Conservation (phyloP, 2,329 filamentous ascomycete genomes). For the Clonostachys rosea region DNA sequence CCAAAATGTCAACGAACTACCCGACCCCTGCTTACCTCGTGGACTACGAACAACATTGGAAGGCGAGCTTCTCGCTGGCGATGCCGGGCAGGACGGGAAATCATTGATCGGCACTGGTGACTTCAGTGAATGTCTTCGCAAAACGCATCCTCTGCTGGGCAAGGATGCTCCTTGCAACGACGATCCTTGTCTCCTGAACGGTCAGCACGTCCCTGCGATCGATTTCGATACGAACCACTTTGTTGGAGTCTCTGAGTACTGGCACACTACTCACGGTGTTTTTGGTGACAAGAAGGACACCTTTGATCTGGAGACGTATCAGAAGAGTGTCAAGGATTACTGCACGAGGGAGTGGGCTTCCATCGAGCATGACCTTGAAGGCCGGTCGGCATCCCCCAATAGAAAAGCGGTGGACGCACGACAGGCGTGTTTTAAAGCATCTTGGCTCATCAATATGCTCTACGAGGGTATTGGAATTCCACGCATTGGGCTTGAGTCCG, state of each 20-base stretch:
- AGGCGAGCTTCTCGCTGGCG: conserved; percentile 49
- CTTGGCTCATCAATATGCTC: conserved; percentile 94
- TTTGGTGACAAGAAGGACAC: conserved; percentile 76
- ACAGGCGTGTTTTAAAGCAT: conserved; percentile 95
- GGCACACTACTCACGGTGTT: conserved; percentile 96
- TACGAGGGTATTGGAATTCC: conserved; percentile 96
- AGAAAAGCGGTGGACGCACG: conserved; percentile 75
- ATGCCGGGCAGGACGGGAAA: conserved; percentile 17
- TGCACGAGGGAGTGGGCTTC: conserved; percentile 78
- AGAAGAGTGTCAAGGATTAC: conserved; percentile 77
- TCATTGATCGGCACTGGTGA: conserved; percentile 77
- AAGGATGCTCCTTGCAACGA: conserved; percentile 84
- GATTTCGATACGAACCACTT: conserved; percentile 98
- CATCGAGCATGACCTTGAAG: conserved; percentile 63
- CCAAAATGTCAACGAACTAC: conserved; percentile 59
- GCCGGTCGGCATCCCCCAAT: conserved; percentile 68
- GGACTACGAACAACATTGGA: conserved; percentile 70
- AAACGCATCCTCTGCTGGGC: conserved; percentile 80
- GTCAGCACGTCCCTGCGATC: conserved; percentile 88
- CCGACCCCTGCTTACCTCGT: conserved; percentile 85
- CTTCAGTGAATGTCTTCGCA: conserved; percentile 79
- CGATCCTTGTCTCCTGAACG: conserved; percentile 82
- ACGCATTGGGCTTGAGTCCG: conserved; percentile 67
- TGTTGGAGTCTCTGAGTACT: conserved; percentile 95
- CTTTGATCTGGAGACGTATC: conserved; percentile 89